Evolutionary conservation across 2,329 filamentous ascomycete genomes (phyloP).

Genomic region (Cladosporium velox): DNA sequence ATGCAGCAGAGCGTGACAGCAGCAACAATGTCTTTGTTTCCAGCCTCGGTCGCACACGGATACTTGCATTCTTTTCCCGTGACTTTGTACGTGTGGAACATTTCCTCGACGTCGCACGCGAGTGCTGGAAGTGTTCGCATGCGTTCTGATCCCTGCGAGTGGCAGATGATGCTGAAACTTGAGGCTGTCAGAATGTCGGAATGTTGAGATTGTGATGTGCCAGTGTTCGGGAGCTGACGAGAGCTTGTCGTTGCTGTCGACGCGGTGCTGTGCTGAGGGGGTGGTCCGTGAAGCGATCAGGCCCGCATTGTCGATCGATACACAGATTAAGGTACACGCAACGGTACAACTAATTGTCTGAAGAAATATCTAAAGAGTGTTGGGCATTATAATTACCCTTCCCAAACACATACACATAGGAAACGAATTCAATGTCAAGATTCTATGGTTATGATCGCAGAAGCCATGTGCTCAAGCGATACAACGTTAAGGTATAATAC

Average conservation of each 20-base stretch:
- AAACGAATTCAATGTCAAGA: background rate
- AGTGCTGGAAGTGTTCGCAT: background rate
- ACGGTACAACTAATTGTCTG: background rate
- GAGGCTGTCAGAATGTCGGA: background rate
- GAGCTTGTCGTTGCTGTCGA: background rate
- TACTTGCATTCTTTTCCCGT: background rate
- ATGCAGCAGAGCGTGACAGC: background rate
- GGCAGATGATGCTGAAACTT: background rate
- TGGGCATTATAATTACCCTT: background rate
- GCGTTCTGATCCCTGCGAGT: slow-evolving; percentile 1
- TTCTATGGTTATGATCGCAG: background rate
- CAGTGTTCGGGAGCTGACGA: background rate
- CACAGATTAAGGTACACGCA: background rate
- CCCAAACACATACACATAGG: background rate
- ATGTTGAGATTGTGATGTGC: background rate
- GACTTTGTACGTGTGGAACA: slow-evolving; percentile 55
- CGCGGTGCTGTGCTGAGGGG: background rate
- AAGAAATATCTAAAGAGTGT: background rate
- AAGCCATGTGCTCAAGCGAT: background rate
- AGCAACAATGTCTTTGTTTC: slow-evolving; percentile 62
- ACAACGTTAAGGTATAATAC: background rate
- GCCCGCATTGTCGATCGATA: background rate
- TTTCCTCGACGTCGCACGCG: slow-evolving; percentile 69
- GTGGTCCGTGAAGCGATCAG: slow-evolving; percentile 1
- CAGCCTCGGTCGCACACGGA: slow-evolving; percentile 12